Evolutionary conservation across 2,329 filamentous ascomycete genomes (phyloP), one percentile per base, ranked within the genome.

Genomic region (Aspergillus thermomutatus): DNA sequence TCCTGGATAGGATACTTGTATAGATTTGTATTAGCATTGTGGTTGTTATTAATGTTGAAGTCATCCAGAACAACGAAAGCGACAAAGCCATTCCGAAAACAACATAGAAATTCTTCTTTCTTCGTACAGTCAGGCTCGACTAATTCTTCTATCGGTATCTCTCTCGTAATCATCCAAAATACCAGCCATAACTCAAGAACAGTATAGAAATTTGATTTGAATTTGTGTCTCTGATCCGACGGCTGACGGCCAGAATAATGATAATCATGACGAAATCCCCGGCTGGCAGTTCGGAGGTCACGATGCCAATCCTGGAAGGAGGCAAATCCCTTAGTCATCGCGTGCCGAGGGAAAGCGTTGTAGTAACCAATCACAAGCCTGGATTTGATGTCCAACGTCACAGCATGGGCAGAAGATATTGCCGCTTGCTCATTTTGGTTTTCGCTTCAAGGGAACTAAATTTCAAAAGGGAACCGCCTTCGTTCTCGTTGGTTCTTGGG

Each of bases 361-460:
- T 26, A 19, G 1, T 28, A 50, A 27, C 69, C 69, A 72, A 72
- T 72, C 62, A 71, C 37, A 46, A 23, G 1, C 8, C 40, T 23
- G n/a, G 49, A 58, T 61, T 62, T 54, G 43, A 57, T 59, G 60
- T 61, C 55, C 40, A 53, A 64, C 61, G 61, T 63, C 60, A 64
- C 61, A 65, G n/a, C 51, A 51, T 62, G 64, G 69, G 66, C 65
- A 66, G 66, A 71, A 71, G 60, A 59, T 66, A 72, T 71, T 71
- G 64, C 69, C 70, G 69, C 60, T 65, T 57, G 59, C 58, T 60
- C 59, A 14, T 57, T 52, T 25, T 61, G 46, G 51, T 60, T 62
- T 64, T 64, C 51, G 59, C 58, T 52, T 49, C 47, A 23, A 48
- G 52, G 49, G 40, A 43, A 17, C 31, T n/a, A 17, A 17, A 17